These are phyloP conservation scores for Xylaria sp. DNA, from an alignment of 495 filamentous ascomycete genomes.

Conservation along the genomic window DNA sequence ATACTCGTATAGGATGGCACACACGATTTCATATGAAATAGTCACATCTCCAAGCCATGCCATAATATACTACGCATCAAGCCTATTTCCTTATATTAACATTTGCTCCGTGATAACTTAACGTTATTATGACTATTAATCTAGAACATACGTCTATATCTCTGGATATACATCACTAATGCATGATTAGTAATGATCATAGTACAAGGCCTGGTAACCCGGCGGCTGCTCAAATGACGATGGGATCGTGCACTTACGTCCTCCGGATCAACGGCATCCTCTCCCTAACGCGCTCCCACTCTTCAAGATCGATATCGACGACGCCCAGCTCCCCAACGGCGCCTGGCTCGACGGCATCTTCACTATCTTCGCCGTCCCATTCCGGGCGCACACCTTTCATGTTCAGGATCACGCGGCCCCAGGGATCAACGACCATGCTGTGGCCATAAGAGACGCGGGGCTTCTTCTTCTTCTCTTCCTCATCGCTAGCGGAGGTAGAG, in stretches of 20 bases:
- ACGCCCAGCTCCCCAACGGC: constrained; percentile 54
- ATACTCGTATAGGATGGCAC: constrained; percentile 1
- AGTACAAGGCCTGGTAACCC: background rate
- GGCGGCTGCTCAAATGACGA: background rate
- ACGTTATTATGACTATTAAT: background rate
- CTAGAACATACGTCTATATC: constrained; percentile 41
- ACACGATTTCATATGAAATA: constrained; percentile 8
- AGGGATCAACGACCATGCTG: constrained; percentile 86
- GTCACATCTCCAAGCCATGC: constrained; percentile 6
- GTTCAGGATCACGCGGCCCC: constrained; percentile 77
- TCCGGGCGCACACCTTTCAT: constrained; percentile 60
- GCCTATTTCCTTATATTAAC: constrained; percentile 13
- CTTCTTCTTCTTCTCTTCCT: constrained; percentile 5
- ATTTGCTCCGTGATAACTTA: background rate
- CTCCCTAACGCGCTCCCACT: constrained; percentile 56
- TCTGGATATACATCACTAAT: constrained; percentile 68
- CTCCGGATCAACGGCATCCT: constrained; percentile 70
- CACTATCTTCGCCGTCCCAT: constrained; percentile 48
- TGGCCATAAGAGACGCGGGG: constrained; percentile 81
- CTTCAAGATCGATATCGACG: constrained; percentile 54
- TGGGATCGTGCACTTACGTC: constrained; percentile 45
- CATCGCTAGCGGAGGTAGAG: constrained; percentile 39
- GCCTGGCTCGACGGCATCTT: constrained; percentile 43
- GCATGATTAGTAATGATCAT: constrained; percentile 23
- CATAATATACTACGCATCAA: constrained; percentile 26